Evolutionary conservation across 2,329 filamentous ascomycete genomes (phyloP), one percentile per base, ranked within the genome.

Genomic region (Exophiala calicioides): DNA sequence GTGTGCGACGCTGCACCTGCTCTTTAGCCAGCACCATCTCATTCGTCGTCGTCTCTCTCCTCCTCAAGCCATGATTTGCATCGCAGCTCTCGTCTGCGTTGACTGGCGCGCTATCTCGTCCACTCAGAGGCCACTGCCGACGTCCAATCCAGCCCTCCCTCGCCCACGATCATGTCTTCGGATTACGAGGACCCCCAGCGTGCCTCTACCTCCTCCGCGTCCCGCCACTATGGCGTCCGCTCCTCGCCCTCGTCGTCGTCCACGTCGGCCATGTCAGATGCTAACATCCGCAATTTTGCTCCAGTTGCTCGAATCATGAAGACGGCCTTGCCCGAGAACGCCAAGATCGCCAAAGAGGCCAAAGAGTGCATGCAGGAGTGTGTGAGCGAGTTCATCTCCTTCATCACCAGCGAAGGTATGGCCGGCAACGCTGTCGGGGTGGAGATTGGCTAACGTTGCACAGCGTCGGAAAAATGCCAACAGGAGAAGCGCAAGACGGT

Each of bases 301-400:
- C 84, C 86, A 98, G 93, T 98, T 64, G 93, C 93, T 58, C 86
- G 93, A 47, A 97, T 98, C 69, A 98, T 98, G 93, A 98, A 98
- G 72, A 86, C 90, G 62, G 93, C 93, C 5, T 78, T 98, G 37
- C 93, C 93, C 40, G 93, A 98, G 58, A 98, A 98, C 65, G 93
- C 93, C 59, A 98, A 98, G 73, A 98, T 98, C 53, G 90, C 90
- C 50, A 98, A 98, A 68, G 93, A 98, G 68, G 93, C 93, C 45
- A 98, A 98, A 70, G 93, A 98, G 68, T 98, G 93, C 73, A 97
- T 98, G 93, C 93, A 98, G 70, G 93, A 98, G 71, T 98, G 93
- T 66, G 93, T 98, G 49, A 96, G 90, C 82, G 93, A 98, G 73
- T 98, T 98, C 71, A 98, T 98, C 75, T 95, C 89, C 5, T 98